Evolutionary conservation across 257 asterid genomes (phyloP), one percentile per base, ranked within the genome.

Genomic region (Parsonsia alboflavescens): DNA sequence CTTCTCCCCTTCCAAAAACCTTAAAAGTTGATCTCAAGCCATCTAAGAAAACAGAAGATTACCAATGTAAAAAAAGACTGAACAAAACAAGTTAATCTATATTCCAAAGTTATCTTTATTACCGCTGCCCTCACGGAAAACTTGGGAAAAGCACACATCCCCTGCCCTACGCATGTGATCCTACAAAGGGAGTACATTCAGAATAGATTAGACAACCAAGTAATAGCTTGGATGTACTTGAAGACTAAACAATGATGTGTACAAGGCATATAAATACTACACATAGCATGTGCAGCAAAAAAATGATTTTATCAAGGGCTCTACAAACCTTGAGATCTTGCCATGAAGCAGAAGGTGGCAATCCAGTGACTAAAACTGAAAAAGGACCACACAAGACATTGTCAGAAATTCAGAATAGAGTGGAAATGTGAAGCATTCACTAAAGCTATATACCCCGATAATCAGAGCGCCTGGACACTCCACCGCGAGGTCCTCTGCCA

Each of bases 151-250:
- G 86, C 99, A 95, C 15, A 95, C 99, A 87, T 95, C 99, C 74
- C 99, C 99, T 57, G 94, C 99, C 68, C 97, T 88, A 65, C 99
- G 98, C 99, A 95, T 95, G 82, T 95, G 98, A 87, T 95, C 99
- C 99, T 95, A 74, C 61, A 85, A 6, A 50, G 28, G 39, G 67
- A 73, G 39, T 16, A 36, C 6, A 46, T 36, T 7, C 5, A 33
- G 24, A 33, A 65, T 19, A 66, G 13, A 52, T 49, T 15, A 3
- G 3, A 26, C 28, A 72, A 21, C 36, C 63, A 39, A 19, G 50
- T 21, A 41, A 5, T 41, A 2, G 15, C 17, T 0, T 17, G 24
- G 24, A 33, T 36, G 12, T 33, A 63, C 24, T 63, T 28, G 17
- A 46, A 58, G 4, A 59, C n/a, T 46, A 48, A 22, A 48, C 28